Evolutionary conservation across 2,329 filamentous ascomycete species (phyloP).

Genomic region (Nemania bipapillata): DNA sequence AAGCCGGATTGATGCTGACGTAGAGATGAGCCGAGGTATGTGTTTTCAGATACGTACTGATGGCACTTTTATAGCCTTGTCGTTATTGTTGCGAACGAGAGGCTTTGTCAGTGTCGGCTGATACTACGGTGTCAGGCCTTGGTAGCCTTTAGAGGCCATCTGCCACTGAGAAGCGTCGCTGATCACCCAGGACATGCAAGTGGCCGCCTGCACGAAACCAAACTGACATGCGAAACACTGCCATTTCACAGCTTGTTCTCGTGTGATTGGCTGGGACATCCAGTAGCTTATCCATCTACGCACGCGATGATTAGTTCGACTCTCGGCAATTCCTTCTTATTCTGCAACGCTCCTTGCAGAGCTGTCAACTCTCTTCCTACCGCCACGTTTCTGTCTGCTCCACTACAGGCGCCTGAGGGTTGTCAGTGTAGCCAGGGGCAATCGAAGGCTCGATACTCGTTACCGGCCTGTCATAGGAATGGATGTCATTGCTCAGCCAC

Average conservation of each 20-base stretch:
- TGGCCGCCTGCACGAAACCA: slow-evolving; percentile 31
- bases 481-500: not conserved
- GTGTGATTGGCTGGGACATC: slow-evolving; percentile 23
- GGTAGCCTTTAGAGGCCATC: not conserved
- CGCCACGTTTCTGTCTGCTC: slow-evolving; percentile 29
- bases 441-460: slow-evolving; percentile 4
- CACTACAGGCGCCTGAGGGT: slow-evolving; percentile 16
- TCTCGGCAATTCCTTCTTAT: slow-evolving; percentile 13
- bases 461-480: not conserved
- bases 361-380: slow-evolving; percentile 24
- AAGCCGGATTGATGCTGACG: slow-evolving; percentile 21
- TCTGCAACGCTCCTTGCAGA: slow-evolving; percentile 30
- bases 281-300: slow-evolving; percentile 23
- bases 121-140: not conserved
- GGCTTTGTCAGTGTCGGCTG: not conserved
- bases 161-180: slow-evolving; percentile 6
- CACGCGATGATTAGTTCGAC: slow-evolving; percentile 27
- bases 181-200: slow-evolving; percentile 27
- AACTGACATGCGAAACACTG: slow-evolving; percentile 26
- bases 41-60: slow-evolving; percentile 13
- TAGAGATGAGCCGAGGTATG: slow-evolving; percentile 23
- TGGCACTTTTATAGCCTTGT: slow-evolving; percentile 1
- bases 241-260: slow-evolving; percentile 12
- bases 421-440: slow-evolving; percentile 12
- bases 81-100: not conserved